Evolutionary conservation across 768 basidiomycete species (phyloP).

Genomic region (Mycena venus): DNA sequence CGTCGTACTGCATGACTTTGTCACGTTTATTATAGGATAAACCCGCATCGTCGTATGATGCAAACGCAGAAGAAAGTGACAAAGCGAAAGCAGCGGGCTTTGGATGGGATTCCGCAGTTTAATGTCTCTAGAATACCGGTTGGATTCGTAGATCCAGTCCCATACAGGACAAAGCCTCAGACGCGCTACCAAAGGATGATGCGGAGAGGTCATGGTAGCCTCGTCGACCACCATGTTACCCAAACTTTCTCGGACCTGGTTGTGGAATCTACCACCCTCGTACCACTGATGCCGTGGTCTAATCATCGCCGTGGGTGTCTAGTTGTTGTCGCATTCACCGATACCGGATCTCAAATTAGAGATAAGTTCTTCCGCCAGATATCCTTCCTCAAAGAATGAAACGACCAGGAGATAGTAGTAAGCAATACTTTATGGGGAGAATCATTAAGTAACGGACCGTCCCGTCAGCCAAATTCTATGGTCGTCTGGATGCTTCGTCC

Average conservation of each 20-base stretch:
- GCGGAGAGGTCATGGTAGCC: not conserved
- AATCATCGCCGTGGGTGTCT: constrained; percentile 7
- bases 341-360: not conserved
- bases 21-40: not conserved
- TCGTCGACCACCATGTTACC: constrained; percentile 10
- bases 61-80: not conserved
- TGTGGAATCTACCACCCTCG: not conserved
- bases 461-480: not conserved
- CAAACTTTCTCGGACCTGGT: not conserved
- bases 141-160: constrained; percentile 13
- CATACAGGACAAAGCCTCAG: constrained; percentile 55
- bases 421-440: not conserved
- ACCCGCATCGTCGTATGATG: not conserved
- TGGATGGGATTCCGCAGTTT: constrained; percentile 1
- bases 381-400: not conserved
- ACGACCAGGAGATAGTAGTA: not conserved
- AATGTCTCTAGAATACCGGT: constrained; percentile 4
- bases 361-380: not conserved
- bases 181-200: constrained; percentile 49
- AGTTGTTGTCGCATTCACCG: no score
- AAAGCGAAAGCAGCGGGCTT: no score
- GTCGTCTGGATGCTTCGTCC: not conserved
- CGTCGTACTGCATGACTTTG: not conserved
- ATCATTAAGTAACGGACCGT: no score
- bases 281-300: constrained; percentile 10